phyloP scores from a whole-genome alignment of 2,329 filamentous ascomycete species.

The Neonectria magnoliae region DNA sequence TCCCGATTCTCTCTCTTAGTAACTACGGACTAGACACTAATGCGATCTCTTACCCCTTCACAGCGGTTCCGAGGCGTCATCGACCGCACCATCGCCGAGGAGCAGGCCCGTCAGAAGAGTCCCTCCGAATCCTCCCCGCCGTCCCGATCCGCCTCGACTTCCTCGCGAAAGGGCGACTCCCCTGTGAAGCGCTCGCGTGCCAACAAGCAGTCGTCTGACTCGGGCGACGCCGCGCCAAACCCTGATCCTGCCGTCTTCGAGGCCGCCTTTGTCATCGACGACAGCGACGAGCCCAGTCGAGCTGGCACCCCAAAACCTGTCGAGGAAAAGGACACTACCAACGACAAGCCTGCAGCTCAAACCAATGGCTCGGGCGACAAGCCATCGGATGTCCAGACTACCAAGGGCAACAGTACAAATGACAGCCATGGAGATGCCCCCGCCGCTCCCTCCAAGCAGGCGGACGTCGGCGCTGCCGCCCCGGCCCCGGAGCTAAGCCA shows the following conservation, averaged over 20 bases:
- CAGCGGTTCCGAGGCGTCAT: constrained; percentile 86
- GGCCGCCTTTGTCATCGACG: constrained; percentile 85
- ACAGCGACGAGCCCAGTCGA: constrained; percentile 76
- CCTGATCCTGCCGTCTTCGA: constrained; percentile 91
- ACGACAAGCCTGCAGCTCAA: constrained; percentile 29
- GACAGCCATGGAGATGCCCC: constrained; percentile 29
- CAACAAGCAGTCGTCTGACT: constrained; percentile 52
- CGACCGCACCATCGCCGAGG: constrained; percentile 88
- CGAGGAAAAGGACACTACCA: constrained; percentile 48
- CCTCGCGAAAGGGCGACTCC: constrained; percentile 52
- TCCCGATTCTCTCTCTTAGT: not conserved
- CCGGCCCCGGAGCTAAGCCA: constrained; percentile 68
- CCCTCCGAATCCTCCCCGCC: constrained; percentile 56
- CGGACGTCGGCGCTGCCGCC: constrained; percentile 27
- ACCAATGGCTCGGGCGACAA: constrained; percentile 38
- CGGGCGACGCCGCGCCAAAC: constrained; percentile 56
- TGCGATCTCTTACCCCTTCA: not conserved
- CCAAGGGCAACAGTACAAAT: constrained; percentile 31
- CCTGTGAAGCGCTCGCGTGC: constrained; percentile 46
- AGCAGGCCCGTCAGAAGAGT: constrained; percentile 81
- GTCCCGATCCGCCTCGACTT: constrained; percentile 51
- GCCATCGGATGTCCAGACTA: not conserved
- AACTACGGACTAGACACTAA: not conserved
- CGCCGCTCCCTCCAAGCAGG: constrained; percentile 21
- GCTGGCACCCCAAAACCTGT: constrained; percentile 65